Percentiles rank a stretch among this genome's conserved stretches.
Evolutionary conservation across 345 rosid genomes (phyloP).

Genomic region (Eucalyptus regnans): DNA sequence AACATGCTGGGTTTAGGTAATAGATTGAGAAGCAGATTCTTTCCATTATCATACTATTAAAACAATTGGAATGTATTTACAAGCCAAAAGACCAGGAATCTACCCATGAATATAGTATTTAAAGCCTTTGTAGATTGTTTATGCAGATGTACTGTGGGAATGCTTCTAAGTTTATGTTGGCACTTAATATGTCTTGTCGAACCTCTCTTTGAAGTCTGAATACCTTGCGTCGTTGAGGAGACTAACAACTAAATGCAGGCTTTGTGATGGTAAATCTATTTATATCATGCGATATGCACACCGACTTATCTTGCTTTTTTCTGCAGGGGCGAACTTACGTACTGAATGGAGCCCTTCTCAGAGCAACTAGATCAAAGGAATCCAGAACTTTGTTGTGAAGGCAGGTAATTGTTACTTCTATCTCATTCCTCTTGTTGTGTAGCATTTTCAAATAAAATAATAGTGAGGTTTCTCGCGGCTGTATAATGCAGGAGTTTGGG

Average conservation of each 20-base stretch:
- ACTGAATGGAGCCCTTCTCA: constrained; percentile 57
- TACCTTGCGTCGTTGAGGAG: neutral
- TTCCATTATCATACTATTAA: neutral
- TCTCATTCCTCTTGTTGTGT: neutral
- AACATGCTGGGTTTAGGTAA: neutral
- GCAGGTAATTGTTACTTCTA: constrained; percentile 16
- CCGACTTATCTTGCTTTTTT: neutral
- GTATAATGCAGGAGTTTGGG: constrained; percentile 58
- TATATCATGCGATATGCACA: rapidly evolving
- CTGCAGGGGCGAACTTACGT: constrained; percentile 72
- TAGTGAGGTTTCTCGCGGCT: neutral
- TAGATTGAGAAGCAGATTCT: neutral
- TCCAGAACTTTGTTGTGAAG: constrained; percentile 35
- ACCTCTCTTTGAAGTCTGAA: neutral
- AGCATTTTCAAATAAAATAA: neutral
- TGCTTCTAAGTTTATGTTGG: neutral
- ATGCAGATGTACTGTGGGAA: neutral
- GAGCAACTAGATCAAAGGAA: constrained; percentile 65
- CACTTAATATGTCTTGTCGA: neutral
- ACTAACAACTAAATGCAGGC: neutral
- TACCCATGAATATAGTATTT: neutral
- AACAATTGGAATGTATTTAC: neutral
- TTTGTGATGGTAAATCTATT: neutral
- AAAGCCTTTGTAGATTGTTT: neutral
- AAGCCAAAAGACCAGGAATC: neutral